Evolutionary conservation across 139 green algal species (phyloP), one percentile per base, ranked within the genome.

Genomic region (Limnomonas spitsbergensis): DNA sequence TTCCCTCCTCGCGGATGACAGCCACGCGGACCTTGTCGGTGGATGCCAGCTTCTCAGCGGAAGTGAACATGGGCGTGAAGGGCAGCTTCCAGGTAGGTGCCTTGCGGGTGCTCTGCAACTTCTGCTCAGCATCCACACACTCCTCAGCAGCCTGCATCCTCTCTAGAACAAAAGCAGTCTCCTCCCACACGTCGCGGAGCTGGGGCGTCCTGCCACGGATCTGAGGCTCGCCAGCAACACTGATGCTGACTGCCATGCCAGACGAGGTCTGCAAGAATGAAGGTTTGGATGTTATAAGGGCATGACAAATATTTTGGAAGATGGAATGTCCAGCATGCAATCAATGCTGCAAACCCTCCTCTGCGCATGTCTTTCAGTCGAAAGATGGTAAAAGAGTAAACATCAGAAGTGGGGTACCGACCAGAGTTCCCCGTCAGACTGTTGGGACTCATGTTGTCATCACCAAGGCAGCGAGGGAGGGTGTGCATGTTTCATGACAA

Each of bases 1-100:
- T 91, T 79, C 96, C 96, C 85, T 99, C 96, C 83, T 99, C 96
- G 9, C 96, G 89, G n/a, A 98, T 82, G 72, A 99, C 83, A 6
- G 94, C 94, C 66, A 99, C 94, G 7, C 87, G 81, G 4, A 90
- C 82, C 87, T 93, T 94, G 78, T 92, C 79, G 0, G 81, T 74
- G 38, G 77, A 79, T 1, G 56, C 73, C 36, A 97, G 84, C 80
- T 89, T 85, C 53, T 90, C 87, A 0, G 77, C 72, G 54, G 78
- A 70, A 2, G 94, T 98, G 80, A 88, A 95, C 3, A 73, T 38
- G 24, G 94, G 93, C 24, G 81, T 91, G 85, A 88, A 98, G 52
- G 90, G 86, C 77, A 98, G 82, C n/a, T 72, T 79, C 95, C 95
- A 99, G 32, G 70, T 75, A 1, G 94, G 94, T 29, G 89, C 85